phyloP scores from a whole-genome alignment of 768 basidiomycete genomes.

The Boletellus emodensis region DNA sequence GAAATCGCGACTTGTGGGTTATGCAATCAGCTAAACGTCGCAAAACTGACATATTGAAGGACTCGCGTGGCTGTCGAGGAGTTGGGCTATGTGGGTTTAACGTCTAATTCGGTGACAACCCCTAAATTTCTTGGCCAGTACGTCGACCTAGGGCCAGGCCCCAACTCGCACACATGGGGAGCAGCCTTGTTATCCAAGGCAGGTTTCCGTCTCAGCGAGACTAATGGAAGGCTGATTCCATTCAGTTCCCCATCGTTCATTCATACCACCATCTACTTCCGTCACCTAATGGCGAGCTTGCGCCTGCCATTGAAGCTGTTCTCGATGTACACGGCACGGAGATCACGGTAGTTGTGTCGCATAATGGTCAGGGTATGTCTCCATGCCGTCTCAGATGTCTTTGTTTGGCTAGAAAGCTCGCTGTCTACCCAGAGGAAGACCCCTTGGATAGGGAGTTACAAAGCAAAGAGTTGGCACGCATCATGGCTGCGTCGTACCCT shows the following conservation, averaged over 20 bases:
- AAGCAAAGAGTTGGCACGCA: slow-evolving; percentile 71
- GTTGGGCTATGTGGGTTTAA: slow-evolving; percentile 67
- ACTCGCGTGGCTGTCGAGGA: slow-evolving; percentile 76
- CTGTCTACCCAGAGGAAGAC: slow-evolving; percentile 64
- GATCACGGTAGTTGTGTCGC: slow-evolving; percentile 80
- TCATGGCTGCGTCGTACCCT: slow-evolving; percentile 68
- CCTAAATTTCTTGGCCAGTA: slow-evolving; percentile 43
- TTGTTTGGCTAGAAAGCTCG: background rate
- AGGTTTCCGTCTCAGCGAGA: background rate
- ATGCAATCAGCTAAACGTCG: background rate
- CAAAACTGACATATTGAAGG: slow-evolving; percentile 34
- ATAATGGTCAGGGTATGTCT: slow-evolving; percentile 85
- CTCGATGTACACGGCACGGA: slow-evolving; percentile 74
- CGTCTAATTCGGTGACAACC: background rate
- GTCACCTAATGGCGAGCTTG: slow-evolving; percentile 81
- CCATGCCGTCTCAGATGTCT: background rate
- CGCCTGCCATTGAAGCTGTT: slow-evolving; percentile 84
- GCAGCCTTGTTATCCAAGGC: slow-evolving; percentile 78
- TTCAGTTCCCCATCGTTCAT: slow-evolving; percentile 81
- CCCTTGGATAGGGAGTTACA: slow-evolving; percentile 86
- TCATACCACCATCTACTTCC: slow-evolving; percentile 85
- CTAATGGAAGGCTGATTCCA: background rate
- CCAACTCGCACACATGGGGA: slow-evolving; percentile 89
- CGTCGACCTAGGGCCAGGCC: slow-evolving; percentile 85
- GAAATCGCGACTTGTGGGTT: slow-evolving; percentile 77